Evolutionary conservation across 192 early-diverging fungal genomes (phyloP).

Genomic region (Pilobolus umbonatus): DNA sequence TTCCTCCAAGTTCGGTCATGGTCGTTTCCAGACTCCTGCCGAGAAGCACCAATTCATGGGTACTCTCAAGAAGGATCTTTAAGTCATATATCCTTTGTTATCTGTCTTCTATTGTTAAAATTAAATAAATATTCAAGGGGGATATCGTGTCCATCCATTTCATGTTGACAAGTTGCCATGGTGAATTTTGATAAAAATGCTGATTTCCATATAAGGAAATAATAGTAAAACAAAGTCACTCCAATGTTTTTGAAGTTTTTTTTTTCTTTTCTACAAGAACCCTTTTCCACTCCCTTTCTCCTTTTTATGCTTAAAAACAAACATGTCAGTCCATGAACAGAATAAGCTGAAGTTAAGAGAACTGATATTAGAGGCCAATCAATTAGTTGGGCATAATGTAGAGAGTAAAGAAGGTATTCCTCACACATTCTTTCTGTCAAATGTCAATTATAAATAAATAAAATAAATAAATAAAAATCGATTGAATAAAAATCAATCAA

Average conservation of each 20-base stretch:
- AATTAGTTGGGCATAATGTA: conserved; percentile 3
- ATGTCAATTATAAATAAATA: background rate
- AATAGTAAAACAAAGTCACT: no score
- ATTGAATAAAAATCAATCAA: background rate
- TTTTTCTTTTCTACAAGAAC: no score
- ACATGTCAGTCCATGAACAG: conserved; percentile 11
- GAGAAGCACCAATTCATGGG: conserved; percentile 95
- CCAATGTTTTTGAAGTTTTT: no score
- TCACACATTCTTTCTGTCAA: background rate
- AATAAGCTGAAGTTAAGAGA: background rate
- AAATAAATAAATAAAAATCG: background rate
- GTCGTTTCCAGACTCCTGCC: conserved; percentile 97
- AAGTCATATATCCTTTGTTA: no score
- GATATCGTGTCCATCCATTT: no score
- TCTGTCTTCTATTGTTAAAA: background rate
- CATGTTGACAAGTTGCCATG: no score
- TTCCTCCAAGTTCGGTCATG: conserved; percentile 97
- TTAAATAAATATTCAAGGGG: no score
- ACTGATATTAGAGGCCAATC: background rate
- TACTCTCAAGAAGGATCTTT: conserved; percentile 82
- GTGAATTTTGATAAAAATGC: no score
- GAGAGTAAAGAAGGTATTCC: conserved; percentile 2
- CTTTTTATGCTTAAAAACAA: no score
- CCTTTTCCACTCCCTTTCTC: no score
- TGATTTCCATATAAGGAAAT: no score